phyloP scores from a whole-genome alignment of 2,329 filamentous ascomycete species.

The Diaporthe sp. region DNA sequence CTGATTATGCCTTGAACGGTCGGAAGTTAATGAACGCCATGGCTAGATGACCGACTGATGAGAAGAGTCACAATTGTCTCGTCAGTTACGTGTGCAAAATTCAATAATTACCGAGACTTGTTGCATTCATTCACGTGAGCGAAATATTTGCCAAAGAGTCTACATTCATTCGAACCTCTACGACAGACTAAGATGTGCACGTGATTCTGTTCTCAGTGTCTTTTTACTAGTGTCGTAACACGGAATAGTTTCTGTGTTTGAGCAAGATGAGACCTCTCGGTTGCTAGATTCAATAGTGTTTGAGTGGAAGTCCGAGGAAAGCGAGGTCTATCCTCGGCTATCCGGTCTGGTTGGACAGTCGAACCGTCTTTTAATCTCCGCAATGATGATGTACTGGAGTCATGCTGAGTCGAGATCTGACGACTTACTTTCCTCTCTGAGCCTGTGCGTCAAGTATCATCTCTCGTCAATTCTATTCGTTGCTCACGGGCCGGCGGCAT shows the following conservation, averaged over 20 bases:
- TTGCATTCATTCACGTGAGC: background rate
- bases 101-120: background rate
- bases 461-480: background rate
- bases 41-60: background rate
- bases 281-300: background rate
- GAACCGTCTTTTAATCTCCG: background rate
- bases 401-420: slow-evolving; percentile 16
- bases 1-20: background rate
- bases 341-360: background rate
- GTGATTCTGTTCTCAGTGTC: background rate
- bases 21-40: background rate
- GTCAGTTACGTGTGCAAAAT: no score
- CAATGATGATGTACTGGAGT: background rate
- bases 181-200: background rate
- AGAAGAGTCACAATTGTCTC: background rate
- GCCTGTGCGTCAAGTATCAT: background rate
- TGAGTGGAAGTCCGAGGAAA: slow-evolving; percentile 10
- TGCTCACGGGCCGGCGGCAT: background rate
- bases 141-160: background rate
- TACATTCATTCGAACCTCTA: background rate
- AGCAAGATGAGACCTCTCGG: background rate
- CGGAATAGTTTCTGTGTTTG: background rate
- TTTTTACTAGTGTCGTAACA: background rate
- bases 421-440: background rate
- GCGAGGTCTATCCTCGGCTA: background rate